Evolutionary conservation across 2,329 filamentous ascomycete genomes (phyloP).

Genomic region (Aureobasidium sp.): DNA sequence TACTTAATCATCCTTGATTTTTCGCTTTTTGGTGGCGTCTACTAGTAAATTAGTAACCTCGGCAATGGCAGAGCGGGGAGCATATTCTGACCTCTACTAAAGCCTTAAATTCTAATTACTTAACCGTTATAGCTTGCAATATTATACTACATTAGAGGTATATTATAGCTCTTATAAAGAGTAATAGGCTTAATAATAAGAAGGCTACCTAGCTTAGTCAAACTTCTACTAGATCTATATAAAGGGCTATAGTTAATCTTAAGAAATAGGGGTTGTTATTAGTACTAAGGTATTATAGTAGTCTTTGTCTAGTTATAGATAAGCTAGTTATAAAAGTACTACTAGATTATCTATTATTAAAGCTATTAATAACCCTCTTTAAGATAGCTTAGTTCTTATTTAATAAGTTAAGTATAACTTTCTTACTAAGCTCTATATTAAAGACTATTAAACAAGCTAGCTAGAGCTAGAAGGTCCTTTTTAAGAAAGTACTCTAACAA

Average conservation of each 20-base stretch:
- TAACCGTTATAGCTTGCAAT: too few species aligned
- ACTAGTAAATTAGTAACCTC: background rate
- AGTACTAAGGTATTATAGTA: background rate
- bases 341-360: background rate
- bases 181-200: background rate
- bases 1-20: background rate
- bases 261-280: background rate
- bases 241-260: background rate
- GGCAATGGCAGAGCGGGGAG: background rate
- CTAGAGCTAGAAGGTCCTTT: background rate
- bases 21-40: background rate
- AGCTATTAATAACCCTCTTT: background rate
- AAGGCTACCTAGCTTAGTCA: background rate
- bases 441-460: background rate
- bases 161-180: background rate
- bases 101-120: background rate
- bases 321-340: background rate
- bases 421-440: background rate
- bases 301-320: background rate
- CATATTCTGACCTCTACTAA: background rate
- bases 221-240: too few species aligned
- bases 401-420: background rate
- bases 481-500: background rate
- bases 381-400: background rate
- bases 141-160: background rate